Percentiles rank a stretch among this genome's conserved stretches.
Conservation (phyloP, 2,329 filamentous ascomycete genomes). For the Akanthomyces lecanii region DNA sequence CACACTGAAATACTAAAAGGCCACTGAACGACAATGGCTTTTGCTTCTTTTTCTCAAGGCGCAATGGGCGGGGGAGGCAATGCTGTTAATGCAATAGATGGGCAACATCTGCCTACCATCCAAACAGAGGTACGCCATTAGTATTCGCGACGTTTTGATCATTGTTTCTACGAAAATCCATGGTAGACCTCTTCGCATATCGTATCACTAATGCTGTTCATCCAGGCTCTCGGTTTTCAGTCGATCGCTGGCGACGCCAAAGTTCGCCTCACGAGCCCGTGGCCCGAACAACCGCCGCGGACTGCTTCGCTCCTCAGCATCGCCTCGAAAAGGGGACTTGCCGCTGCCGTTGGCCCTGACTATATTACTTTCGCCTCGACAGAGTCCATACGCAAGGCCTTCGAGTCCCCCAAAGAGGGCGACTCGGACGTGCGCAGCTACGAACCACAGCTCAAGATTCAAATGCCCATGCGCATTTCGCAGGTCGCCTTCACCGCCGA, state of each 20-base stretch:
- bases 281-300: constrained; percentile 70
- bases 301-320: constrained; percentile 81
- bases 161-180: background rate
- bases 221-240: constrained; percentile 71
- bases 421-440: constrained; percentile 67
- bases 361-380: constrained; percentile 72
- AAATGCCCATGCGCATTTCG: constrained; percentile 71
- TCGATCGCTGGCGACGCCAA: constrained; percentile 77
- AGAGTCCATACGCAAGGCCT: constrained; percentile 71
- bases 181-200: background rate
- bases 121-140: constrained; percentile 65
- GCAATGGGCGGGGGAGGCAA: constrained; percentile 39
- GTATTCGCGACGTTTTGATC: background rate
- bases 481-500: constrained; percentile 90
- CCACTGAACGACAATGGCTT: constrained; percentile 49
- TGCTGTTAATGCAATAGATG: constrained; percentile 41
- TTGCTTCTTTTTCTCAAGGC: constrained; percentile 43
- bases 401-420: constrained; percentile 54
- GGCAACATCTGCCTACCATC: constrained; percentile 70
- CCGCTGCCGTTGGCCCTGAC: constrained; percentile 85
- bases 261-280: constrained; percentile 73
- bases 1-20: background rate
- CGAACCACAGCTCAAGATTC: constrained; percentile 67
- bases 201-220: constrained; percentile 19
- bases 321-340: constrained; percentile 71